Conservation (phyloP, 106 monocot species). For the Dendrobium chrysotoxum region DNA sequence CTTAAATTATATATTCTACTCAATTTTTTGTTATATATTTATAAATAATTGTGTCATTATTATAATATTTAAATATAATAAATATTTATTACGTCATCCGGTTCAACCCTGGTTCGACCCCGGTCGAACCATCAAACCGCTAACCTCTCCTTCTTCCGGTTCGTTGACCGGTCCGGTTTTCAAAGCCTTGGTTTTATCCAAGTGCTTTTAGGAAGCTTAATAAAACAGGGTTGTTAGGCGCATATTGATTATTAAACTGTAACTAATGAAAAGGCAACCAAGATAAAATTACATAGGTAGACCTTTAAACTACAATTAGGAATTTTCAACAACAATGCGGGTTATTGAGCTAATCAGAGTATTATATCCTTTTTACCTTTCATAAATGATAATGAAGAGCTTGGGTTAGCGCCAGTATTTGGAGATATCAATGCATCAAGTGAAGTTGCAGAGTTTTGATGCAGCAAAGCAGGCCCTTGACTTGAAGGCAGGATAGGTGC, state of each 20-base stretch:
- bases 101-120: no score
- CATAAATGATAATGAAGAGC: slow-evolving; percentile 87
- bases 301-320: not conserved
- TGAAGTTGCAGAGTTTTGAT: slow-evolving; percentile 72
- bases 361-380: slow-evolving; percentile 38
- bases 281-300: not conserved
- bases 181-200: no score
- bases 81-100: no score
- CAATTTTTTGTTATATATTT: no score
- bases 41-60: no score
- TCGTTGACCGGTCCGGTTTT: no score
- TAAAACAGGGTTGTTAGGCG: not conserved
- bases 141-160: no score
- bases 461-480: slow-evolving; percentile 36
- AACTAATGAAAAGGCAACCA: not conserved
- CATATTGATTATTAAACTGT: not conserved
- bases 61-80: no score
- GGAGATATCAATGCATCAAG: slow-evolving; percentile 64
- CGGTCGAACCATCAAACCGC: no score
- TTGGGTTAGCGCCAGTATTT: slow-evolving; percentile 52
- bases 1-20: no score
- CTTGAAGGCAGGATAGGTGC: slow-evolving; percentile 17
- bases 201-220: not conserved
- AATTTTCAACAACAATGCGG: not conserved
- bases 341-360: not conserved